These are phyloP conservation scores for Kluyveromyces aestuarii DNA, from an alignment of 805 yeast genomes.

Conservation along the genomic window DNA sequence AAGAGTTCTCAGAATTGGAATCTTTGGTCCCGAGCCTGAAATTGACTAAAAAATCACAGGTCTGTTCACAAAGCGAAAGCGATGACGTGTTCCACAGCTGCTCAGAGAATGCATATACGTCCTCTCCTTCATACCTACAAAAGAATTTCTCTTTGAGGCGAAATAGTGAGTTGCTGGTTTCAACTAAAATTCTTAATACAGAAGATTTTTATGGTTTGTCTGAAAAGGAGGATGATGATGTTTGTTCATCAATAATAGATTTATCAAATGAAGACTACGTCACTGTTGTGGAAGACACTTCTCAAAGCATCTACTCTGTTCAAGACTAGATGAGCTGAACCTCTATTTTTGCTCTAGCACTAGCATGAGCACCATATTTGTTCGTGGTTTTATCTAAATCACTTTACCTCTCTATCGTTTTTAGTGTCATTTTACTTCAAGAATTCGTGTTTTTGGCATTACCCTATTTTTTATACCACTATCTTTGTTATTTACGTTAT, in stretches of 20 bases:
- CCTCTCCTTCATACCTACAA: background rate
- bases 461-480: background rate
- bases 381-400: no score
- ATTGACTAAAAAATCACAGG: background rate
- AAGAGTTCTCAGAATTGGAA: constrained; percentile 17
- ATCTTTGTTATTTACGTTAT: background rate
- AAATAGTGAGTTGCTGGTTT: background rate
- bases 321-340: background rate
- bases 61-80: background rate
- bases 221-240: constrained; percentile 1
- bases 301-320: background rate
- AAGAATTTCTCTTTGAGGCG: background rate
- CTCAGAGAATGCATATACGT: background rate
- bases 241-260: background rate
- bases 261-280: background rate
- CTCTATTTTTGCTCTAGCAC: no score
- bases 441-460: no score
- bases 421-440: background rate
- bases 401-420: background rate
- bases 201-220: constrained; percentile 2
- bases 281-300: background rate
- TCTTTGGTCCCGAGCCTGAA: constrained; percentile 4
- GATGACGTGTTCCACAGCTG: constrained; percentile 6
- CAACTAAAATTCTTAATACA: constrained; percentile 1
- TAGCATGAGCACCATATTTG: no score